Conservation (phyloP, 2,329 filamentous ascomycete genomes). For the Anthostomella pinea region DNA sequence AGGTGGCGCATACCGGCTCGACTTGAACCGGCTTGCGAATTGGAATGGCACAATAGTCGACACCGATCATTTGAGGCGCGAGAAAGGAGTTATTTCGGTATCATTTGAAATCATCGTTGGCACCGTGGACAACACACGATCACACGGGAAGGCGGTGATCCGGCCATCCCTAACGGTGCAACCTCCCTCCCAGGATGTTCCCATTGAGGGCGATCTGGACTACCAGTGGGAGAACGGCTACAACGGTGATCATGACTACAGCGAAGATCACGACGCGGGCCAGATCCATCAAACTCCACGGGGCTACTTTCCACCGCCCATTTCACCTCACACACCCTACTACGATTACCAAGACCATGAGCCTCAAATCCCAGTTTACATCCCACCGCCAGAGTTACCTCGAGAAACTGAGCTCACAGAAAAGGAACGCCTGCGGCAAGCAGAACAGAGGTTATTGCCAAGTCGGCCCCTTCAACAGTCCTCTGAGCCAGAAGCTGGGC, state of each 20-base stretch:
- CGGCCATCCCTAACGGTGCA: slow-evolving; percentile 22
- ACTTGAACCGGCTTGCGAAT: slow-evolving; percentile 46
- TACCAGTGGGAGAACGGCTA: slow-evolving; percentile 33
- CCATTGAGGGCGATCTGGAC: slow-evolving; percentile 21
- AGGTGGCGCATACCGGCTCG: slow-evolving; percentile 35
- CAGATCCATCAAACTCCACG: slow-evolving; percentile 21
- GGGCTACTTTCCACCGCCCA: slow-evolving; percentile 24
- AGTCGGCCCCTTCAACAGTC: slow-evolving; percentile 63
- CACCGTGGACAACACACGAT: slow-evolving; percentile 65
- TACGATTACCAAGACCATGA: slow-evolving; percentile 32
- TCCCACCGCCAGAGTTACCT: slow-evolving; percentile 59
- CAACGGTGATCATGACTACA: slow-evolving; percentile 26
- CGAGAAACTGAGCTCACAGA: slow-evolving; percentile 68
- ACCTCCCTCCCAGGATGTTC: slow-evolving; percentile 17
- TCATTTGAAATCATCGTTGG: slow-evolving; percentile 86
- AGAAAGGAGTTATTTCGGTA: slow-evolving; percentile 88
- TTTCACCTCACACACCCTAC: slow-evolving; percentile 32
- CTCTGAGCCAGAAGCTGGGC: slow-evolving; percentile 33
- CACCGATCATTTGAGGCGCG: slow-evolving; percentile 78
- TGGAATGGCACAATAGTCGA: slow-evolving; percentile 74
- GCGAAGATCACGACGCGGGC: slow-evolving; percentile 16
- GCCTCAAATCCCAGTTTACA: slow-evolving; percentile 44
- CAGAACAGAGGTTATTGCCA: slow-evolving; percentile 76
- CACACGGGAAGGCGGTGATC: slow-evolving; percentile 26
- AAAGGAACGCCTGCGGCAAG: slow-evolving; percentile 74